Base-by-base conservation (phyloP, 805 yeast species). In the Cyberlindnera suaveolens region DNA sequence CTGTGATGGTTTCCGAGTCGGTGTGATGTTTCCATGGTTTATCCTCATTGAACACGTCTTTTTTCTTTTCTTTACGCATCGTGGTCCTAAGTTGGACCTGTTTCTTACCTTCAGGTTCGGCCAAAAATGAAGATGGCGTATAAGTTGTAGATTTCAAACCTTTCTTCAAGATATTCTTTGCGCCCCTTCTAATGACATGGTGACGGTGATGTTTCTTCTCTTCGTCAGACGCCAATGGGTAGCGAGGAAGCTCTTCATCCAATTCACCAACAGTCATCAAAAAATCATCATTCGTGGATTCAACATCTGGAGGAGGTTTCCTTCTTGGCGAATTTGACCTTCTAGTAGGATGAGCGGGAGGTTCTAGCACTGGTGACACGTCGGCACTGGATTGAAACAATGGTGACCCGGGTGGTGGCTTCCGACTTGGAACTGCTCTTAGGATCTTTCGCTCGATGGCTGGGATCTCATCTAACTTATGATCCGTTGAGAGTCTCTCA, bases 21-120 rank as follows among this genome's bases (percentile, higher is more conserved):
- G 68, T 69, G 62, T 88, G 97, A 54, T 82, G 80, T 54, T 90
- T 89, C 96, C 97, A 89, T 0, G 98, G 98, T 62, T 89, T 88
- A 46, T 85, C 86, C 55, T 84, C 95, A 58, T 90, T 83, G 62
- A 90, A 89, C 23, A 62, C 61, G 15, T 67, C 67, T 44, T 42
- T 40, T 47, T 48, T 47, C 41, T 50, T 54, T 40, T 56, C 57
- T 36, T 54, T 58, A 30, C 61, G 41, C 49, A 57, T 45, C 4
- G 62, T 58, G 1, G 61, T 53, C 33, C 50, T 51, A 20, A 57
- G 40, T 18, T 54, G 61, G 2, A 52, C 54, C 3, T 59, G 54
- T 30, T 45, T 53, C 27, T 19, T 20, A 8, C 11, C 31, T 11
- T n/a, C 32, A 19, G 23, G 29, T 14, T 39, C 41, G 8, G 30